Evolutionary conservation across 352 stramenopile species (phyloP).

Genomic region (Globisporangium yorkense): DNA sequence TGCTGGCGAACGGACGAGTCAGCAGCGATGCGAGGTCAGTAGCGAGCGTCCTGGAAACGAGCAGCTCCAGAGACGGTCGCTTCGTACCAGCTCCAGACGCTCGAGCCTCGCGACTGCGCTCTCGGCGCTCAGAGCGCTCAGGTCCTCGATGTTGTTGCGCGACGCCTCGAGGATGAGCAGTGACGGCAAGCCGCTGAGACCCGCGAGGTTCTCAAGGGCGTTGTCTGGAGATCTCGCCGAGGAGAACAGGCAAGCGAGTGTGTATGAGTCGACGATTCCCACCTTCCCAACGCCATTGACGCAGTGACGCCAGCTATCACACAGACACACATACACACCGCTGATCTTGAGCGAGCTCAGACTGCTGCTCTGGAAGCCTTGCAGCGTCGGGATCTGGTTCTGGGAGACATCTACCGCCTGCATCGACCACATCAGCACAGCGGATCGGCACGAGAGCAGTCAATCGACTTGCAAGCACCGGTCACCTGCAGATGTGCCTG

Average conservation of each 20-base stretch:
- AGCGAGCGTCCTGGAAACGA: not conserved
- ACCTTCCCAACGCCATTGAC: not conserved
- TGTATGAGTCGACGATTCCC: not conserved
- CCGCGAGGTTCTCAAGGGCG: constrained; percentile 35
- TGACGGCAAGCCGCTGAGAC: constrained; percentile 35
- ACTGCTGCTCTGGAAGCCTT: constrained; percentile 41
- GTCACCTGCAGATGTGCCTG: constrained; percentile 58
- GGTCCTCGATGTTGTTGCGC: constrained; percentile 41
- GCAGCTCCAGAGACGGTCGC: not conserved
- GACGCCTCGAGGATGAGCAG: constrained; percentile 52
- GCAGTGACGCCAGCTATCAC: not conserved
- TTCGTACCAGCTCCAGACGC: constrained; percentile 37
- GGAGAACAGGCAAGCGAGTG: not conserved
- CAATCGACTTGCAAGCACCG: not conserved
- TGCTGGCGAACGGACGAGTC: constrained; percentile 21
- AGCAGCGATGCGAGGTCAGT: not conserved
- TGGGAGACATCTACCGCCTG: constrained; percentile 59
- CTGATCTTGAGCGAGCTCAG: constrained; percentile 58
- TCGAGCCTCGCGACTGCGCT: constrained; percentile 33
- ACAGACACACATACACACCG: constrained; percentile 18
- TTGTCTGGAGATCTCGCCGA: constrained; percentile 30
- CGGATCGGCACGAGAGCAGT: not conserved
- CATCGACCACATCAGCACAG: not conserved
- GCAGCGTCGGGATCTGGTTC: constrained; percentile 58
- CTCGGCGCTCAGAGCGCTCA: constrained; percentile 33